Percentiles rank a stretch among this genome's conserved stretches.
Evolutionary conservation across 2,329 filamentous ascomycete genomes (phyloP).

Genomic region (Xylariaceae sp.): DNA sequence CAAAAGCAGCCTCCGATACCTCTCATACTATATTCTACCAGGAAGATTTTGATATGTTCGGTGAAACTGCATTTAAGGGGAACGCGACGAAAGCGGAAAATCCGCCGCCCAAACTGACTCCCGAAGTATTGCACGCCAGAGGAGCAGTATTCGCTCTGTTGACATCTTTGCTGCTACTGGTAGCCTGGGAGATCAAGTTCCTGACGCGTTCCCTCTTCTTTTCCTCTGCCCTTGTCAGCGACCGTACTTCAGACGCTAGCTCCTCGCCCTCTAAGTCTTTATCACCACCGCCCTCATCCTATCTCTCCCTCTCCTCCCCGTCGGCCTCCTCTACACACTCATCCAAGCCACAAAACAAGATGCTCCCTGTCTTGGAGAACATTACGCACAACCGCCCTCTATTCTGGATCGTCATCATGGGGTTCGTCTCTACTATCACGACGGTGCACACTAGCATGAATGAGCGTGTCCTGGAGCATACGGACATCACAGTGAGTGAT

Average conservation of each 20-base stretch:
- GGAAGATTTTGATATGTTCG: too few species aligned
- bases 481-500: too few species aligned
- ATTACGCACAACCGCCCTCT: slow-evolving; percentile 67
- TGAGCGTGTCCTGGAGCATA: slow-evolving; percentile 68
- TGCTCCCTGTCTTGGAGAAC: slow-evolving; percentile 58
- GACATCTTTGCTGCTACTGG: slow-evolving; percentile 69
- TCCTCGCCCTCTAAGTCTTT: too few species aligned
- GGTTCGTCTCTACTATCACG: slow-evolving; percentile 60
- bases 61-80: too few species aligned
- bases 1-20: slow-evolving; percentile 46
- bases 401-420: slow-evolving; percentile 62
- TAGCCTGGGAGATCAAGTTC: slow-evolving; percentile 75
- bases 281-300: too few species aligned
- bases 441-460: slow-evolving; percentile 70
- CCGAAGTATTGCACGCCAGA: too few species aligned
- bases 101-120: too few species aligned
- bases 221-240: too few species aligned
- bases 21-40: slow-evolving; percentile 64
- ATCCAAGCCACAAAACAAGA: slow-evolving; percentile 46
- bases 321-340: too few species aligned
- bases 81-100: too few species aligned
- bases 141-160: slow-evolving; percentile 70
- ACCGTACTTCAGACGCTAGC: too few species aligned
- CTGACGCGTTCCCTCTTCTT: slow-evolving; percentile 69
- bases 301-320: too few species aligned